Evolutionary conservation across 257 asterid species (phyloP).

Genomic region (Plantago elongata): DNA sequence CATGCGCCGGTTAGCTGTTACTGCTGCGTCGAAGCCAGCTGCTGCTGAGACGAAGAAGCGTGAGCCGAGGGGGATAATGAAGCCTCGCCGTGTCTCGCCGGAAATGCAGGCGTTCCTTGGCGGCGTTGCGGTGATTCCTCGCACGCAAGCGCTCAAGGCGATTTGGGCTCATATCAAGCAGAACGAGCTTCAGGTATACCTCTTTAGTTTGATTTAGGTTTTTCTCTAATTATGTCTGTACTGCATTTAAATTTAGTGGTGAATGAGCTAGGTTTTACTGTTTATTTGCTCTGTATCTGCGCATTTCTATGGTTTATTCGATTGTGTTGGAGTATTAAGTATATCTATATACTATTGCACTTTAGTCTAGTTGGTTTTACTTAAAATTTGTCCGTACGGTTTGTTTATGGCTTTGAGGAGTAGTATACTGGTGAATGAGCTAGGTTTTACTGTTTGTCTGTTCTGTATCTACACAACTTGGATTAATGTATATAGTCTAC

Average conservation of each 20-base stretch:
- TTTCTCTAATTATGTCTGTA: too few relatives aligned
- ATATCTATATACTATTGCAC: too few relatives aligned
- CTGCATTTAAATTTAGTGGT: background rate
- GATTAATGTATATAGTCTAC: too few relatives aligned
- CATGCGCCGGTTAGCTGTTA: slow-evolving; percentile 33
- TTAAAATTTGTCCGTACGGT: too few relatives aligned
- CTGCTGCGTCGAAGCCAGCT: slow-evolving; percentile 51
- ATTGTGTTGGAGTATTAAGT: too few relatives aligned
- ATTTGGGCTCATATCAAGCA: slow-evolving; percentile 82
- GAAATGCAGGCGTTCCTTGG: slow-evolving; percentile 92
- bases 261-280: background rate
- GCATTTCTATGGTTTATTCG: background rate
- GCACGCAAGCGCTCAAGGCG: slow-evolving; percentile 64
- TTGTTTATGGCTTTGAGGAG: too few relatives aligned
- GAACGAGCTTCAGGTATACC: slow-evolving; percentile 71
- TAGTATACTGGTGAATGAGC: too few relatives aligned
- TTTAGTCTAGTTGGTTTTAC: too few relatives aligned
- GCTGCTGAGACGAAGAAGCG: slow-evolving; percentile 58
- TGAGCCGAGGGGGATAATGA: slow-evolving; percentile 76
- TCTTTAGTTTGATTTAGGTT: background rate
- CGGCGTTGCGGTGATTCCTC: slow-evolving; percentile 69
- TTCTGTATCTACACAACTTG: too few relatives aligned
- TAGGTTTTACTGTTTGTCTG: too few relatives aligned
- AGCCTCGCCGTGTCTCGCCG: slow-evolving; percentile 74
- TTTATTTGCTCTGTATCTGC: background rate